Evolutionary conservation across 345 rosid species (phyloP).

Genomic region (Arabidopsis suecica): DNA sequence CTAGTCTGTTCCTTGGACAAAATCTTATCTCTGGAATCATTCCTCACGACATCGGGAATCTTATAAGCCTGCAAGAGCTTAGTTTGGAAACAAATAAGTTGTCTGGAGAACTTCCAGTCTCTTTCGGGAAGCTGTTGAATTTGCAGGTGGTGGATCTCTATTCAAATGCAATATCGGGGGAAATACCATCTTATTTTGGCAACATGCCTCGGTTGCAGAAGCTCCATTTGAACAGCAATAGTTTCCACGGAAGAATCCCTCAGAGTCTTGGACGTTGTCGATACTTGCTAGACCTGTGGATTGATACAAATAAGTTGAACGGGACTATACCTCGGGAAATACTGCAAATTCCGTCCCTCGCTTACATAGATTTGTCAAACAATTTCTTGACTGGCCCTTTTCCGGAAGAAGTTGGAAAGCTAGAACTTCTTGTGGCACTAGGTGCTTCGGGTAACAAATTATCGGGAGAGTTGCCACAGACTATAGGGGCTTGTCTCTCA

Average conservation of each 20-base stretch:
- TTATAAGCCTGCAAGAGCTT: constrained; percentile 30
- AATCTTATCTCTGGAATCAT: constrained; percentile 38
- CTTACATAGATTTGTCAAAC: constrained; percentile 33
- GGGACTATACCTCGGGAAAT: constrained; percentile 40
- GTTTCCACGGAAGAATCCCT: constrained; percentile 51
- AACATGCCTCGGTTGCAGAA: constrained; percentile 48
- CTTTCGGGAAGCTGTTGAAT: constrained; percentile 33
- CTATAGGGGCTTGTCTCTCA: constrained; percentile 38
- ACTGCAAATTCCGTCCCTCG: constrained; percentile 30
- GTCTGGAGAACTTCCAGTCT: constrained; percentile 39
- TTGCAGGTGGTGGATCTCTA: constrained; percentile 32
- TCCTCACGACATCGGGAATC: constrained; percentile 35
- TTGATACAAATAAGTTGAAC: constrained; percentile 35
- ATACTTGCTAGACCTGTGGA: constrained; percentile 42
- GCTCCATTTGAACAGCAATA: constrained; percentile 38
- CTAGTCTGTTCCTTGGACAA: constrained; percentile 28
- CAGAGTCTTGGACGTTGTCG: constrained; percentile 43
- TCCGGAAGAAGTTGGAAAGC: constrained; percentile 39
- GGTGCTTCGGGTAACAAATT: constrained; percentile 22
- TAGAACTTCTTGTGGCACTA: constrained; percentile 35
- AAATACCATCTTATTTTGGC: constrained; percentile 53
- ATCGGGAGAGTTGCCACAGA: constrained; percentile 36
- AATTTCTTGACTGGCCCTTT: constrained; percentile 30
- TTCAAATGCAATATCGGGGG: constrained; percentile 42
- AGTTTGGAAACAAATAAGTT: constrained; percentile 33